Conservation (phyloP, 1,139 yeast species). For the Candida pseudoviswanathii region DNA sequence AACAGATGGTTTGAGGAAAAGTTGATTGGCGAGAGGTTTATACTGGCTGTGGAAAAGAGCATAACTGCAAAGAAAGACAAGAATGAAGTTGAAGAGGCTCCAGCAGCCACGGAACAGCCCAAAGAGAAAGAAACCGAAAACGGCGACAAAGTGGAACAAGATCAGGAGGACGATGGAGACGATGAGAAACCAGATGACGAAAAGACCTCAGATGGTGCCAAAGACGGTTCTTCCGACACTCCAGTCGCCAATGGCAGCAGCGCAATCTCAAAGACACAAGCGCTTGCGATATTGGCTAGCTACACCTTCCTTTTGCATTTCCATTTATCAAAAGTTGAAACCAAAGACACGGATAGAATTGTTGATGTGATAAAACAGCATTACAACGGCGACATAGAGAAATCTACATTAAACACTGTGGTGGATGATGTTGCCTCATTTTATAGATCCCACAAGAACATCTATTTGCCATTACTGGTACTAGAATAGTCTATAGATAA, state of each 20-base stretch:
- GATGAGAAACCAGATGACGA: constrained; percentile 4
- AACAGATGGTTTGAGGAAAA: constrained; percentile 29
- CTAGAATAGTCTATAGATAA: not conserved
- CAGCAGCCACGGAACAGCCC: not conserved
- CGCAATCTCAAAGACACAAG: constrained; percentile 5
- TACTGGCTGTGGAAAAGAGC: not conserved
- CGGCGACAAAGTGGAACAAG: not conserved
- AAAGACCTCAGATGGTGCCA: not conserved
- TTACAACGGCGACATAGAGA: constrained; percentile 16
- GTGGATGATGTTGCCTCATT: constrained; percentile 29
- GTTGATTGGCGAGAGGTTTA: constrained; percentile 8
- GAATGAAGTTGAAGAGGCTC: not conserved
- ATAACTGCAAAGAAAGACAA: not conserved
- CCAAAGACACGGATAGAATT: constrained; percentile 9
- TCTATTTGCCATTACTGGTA: constrained; percentile 40
- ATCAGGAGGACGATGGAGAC: not conserved
- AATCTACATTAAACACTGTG: constrained; percentile 19
- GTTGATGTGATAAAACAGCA: not conserved
- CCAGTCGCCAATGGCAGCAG: not conserved
- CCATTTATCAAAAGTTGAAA: constrained; percentile 14
- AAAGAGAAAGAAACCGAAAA: not conserved
- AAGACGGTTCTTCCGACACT: not conserved
- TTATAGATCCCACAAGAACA: constrained; percentile 32
- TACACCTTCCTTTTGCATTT: constrained; percentile 28
- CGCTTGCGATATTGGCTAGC: constrained; percentile 24